Conservation (phyloP, 129 eudicot genomes). For the Flaveria trinervia region DNA sequence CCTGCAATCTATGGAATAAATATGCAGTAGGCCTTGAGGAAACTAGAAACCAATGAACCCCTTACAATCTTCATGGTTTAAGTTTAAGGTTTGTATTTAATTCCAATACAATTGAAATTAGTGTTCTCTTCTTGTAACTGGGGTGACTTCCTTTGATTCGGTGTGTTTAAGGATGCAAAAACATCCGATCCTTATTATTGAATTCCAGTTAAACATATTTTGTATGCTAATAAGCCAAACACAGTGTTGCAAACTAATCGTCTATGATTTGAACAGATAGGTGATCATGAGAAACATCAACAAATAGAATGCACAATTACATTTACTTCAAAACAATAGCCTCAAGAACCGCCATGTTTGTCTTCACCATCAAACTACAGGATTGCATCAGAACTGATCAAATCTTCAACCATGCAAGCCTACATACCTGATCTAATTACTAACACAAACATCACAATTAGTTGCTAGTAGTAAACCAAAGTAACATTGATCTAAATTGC, state of each 20-base stretch:
- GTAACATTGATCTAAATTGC: too few species aligned
- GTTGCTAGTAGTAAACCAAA: too few species aligned
- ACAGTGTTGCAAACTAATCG: background rate
- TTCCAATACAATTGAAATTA: constrained; percentile 24
- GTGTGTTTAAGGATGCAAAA: constrained; percentile 38
- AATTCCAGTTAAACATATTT: constrained; percentile 26
- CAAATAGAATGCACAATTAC: too few species aligned
- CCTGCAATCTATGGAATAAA: constrained; percentile 26
- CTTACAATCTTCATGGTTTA: constrained; percentile 13
- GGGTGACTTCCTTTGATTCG: constrained; percentile 32
- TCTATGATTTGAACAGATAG: too few species aligned
- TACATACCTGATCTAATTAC: too few species aligned
- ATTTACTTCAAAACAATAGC: too few species aligned
- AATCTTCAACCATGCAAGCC: too few species aligned
- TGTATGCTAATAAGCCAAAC: constrained; percentile 35
- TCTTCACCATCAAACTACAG: too few species aligned
- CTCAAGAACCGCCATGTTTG: too few species aligned
- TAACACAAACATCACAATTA: too few species aligned
- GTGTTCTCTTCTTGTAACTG: constrained; percentile 32
- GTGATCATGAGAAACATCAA: too few species aligned
- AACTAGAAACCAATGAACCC: background rate
- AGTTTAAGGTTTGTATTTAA: constrained; percentile 26
- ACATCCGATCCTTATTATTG: constrained; percentile 27
- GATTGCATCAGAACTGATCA: too few species aligned
- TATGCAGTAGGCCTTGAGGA: constrained; percentile 24